These are phyloP conservation scores for Aspergillus sp. DNA, from an alignment of 2,329 filamentous ascomycete species.

Conservation along the genomic window DNA sequence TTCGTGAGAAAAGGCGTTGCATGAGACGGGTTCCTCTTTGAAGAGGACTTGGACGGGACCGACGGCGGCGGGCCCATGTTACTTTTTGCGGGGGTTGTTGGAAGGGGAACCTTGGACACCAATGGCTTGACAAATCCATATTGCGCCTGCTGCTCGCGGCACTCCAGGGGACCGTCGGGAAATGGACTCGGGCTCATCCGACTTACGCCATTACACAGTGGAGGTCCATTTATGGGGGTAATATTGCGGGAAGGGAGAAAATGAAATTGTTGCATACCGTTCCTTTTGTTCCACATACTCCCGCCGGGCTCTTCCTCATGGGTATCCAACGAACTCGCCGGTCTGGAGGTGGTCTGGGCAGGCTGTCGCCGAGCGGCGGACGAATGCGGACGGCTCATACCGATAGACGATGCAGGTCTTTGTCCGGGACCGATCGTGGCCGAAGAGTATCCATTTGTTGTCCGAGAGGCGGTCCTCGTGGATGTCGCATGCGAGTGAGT, in stretches of 20 bases:
- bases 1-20: slow-evolving; percentile 54
- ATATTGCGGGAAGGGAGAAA: slow-evolving; percentile 20
- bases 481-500: slow-evolving; percentile 28
- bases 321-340: slow-evolving; percentile 35
- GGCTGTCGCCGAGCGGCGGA: slow-evolving; percentile 36
- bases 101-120: slow-evolving; percentile 10
- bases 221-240: slow-evolving; percentile 6
- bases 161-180: slow-evolving; percentile 6
- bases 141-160: slow-evolving; percentile 2
- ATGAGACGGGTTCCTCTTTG: slow-evolving; percentile 20
- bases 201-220: slow-evolving; percentile 5
- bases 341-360: slow-evolving; percentile 32
- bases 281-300: slow-evolving; percentile 37
- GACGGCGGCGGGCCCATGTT: slow-evolving; percentile 20
- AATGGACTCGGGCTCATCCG: slow-evolving; percentile 4
- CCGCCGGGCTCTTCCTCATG: slow-evolving; percentile 29
- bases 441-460: slow-evolving; percentile 45
- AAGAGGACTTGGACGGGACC: slow-evolving; percentile 27
- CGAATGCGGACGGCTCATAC: slow-evolving; percentile 42
- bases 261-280: slow-evolving; percentile 41
- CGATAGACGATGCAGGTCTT: slow-evolving; percentile 37
- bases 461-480: slow-evolving; percentile 35
- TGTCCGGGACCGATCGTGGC: slow-evolving; percentile 48
- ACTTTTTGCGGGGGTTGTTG: slow-evolving; percentile 31
- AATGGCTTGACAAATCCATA: slow-evolving; percentile 8